Base-by-base conservation (phyloP, 2,329 filamentous ascomycete species). In the Tolypocladium ovalisporum region DNA sequence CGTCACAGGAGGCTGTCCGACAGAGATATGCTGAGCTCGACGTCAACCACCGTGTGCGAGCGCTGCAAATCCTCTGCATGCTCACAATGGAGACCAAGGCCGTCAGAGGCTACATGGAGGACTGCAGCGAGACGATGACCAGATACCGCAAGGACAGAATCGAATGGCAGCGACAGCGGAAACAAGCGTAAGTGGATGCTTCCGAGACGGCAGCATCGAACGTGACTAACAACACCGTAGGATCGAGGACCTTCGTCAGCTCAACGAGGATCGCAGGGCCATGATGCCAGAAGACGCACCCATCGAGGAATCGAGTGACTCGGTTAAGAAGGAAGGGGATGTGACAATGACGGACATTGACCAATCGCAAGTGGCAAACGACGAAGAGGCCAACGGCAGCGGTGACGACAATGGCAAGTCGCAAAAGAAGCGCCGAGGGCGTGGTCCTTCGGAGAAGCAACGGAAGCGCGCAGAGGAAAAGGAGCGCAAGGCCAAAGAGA, bases 111-210 rank as follows among this genome's bases (percentile, higher is more conserved):
- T 96, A 95, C 68, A 88, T 99, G 78, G 90, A 96, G 63, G 87
- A 93, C 61, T 96, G 92, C 73, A 90, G 88, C 62, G 89, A 93
- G 67, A 89, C 90, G 56, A 97, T 97, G 92, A 99, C 94, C 1
- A 84, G 86, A 56, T 90, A 95, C 67, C 86, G 94, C 54, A 99
- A 99, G 72, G 89, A 95, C 69, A 97, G 96, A 75, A 96, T 97
- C 60, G 90, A 96, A 62, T 88, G 85, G 73, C 93, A 97, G 73
- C 84, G 91, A 62, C 84, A 88, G 64, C 85, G 88, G 62, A 86
- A 86, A 63, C 79, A 82, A 70, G 76, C 78, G 82, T 86, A 75
- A 72, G 83, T 35, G 27, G 19, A 32, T 12, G 2, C 29, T 19
- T 13, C 29, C 7, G 19, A 35, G 29, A 13, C 29, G 29, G n/a